Base-by-base conservation (phyloP, 495 filamentous ascomycete species). In the Penicillium antarcticum region DNA sequence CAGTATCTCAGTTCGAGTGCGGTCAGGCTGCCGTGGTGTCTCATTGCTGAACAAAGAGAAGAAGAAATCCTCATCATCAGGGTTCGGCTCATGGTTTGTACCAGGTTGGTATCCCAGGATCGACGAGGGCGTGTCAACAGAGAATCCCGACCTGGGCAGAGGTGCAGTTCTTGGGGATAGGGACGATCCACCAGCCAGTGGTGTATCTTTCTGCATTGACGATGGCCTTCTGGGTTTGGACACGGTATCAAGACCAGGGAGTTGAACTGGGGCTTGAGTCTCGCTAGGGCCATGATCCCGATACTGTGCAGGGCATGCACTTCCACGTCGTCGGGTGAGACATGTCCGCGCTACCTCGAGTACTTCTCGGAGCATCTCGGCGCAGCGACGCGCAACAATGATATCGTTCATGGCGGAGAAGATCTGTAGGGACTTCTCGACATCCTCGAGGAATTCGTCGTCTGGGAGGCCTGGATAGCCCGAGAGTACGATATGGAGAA, bases 361-460 rank as follows among this genome's bases (percentile, higher is more conserved):
- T 0, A 62, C 62, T 34, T 62, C 58, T 3, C 56, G 48, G 13
- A 62, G 57, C 59, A 65, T 65, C 32, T 65, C 56, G 3, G 57
- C 55, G 21, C 63, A 66, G 23, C 60, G 60, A 1, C 60, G 54
- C 11, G 60, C 63, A 14, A 66, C 63, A 18, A 66, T 44, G 12
- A 66, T 61, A 44, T 66, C 52, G 13, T 53, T 49, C 63, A 61
- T 66, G 1, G 63, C 61, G 17, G 59, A 48, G 48, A 66, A 66
- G 17, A 63, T 61, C 16, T 66, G 52, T 0, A 66, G 55, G 14
- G 52, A 57, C 42, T 66, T 63, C 18, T 66, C 60, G 16, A 65
- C 62, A 18, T 65, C 58, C 10, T 42, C 24, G 17, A 62, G 39
- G 24, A 60, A 44, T 8, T 57, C 55, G 9, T 55, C 51, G 32